A percentile compares a stretch with the other conserved stretches of the same genome.
Conservation (phyloP, 2,329 filamentous ascomycete genomes). For the Alternaria rosae region DNA sequence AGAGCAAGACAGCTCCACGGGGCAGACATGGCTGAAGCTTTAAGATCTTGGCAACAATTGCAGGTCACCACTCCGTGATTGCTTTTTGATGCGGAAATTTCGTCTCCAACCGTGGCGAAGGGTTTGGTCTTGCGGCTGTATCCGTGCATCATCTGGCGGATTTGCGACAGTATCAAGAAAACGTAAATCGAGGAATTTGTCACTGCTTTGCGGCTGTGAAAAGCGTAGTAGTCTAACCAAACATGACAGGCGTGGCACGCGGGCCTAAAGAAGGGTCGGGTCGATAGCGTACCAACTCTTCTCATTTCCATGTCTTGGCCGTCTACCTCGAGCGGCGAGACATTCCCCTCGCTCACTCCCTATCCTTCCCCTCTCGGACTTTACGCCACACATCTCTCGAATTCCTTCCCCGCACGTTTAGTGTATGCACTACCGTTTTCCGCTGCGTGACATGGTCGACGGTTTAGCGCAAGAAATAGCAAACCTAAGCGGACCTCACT, state of each 20-base stretch:
- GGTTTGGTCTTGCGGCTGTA: neutral
- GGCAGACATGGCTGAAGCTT: neutral
- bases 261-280: neutral
- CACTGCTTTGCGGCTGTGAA: neutral
- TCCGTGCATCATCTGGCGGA: neutral
- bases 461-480: slow-evolving; percentile 22
- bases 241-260: neutral
- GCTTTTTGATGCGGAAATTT: neutral
- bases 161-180: too few species aligned
- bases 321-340: neutral
- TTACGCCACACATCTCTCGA: neutral
- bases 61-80: neutral
- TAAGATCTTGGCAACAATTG: neutral
- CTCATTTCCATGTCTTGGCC: neutral
- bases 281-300: neutral
- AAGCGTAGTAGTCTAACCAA: neutral
- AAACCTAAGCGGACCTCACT: slow-evolving; percentile 22
- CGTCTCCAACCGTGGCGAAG: neutral
- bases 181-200: neutral
- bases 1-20: neutral
- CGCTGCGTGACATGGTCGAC: slow-evolving; percentile 4
- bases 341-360: neutral
- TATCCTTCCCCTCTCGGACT: neutral
- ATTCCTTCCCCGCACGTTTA: neutral
- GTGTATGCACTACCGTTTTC: neutral